Percentiles rank a stretch among this genome's conserved stretches.
Evolutionary conservation across 441 rosid species (phyloP).

Genomic region (Adansonia grandidieri): DNA sequence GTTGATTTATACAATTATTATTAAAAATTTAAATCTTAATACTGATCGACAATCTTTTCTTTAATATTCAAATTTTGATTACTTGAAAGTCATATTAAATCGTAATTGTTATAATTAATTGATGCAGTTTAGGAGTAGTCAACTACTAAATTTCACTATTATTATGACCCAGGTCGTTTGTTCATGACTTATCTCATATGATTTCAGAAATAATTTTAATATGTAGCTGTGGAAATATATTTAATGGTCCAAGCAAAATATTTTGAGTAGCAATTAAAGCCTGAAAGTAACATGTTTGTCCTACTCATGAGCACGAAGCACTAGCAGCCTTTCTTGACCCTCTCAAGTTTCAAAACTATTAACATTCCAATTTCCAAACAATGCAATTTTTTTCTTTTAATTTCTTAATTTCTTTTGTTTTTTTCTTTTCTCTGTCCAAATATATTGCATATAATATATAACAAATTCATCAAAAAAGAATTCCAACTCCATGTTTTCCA

Average conservation of each 20-base stretch:
- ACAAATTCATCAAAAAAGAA: background rate
- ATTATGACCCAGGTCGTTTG: background rate
- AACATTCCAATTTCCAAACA: background rate
- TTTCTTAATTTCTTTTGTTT: too few relatives aligned
- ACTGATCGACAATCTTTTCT: too few relatives aligned
- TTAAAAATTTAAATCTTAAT: too few relatives aligned
- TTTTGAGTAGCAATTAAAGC: background rate
- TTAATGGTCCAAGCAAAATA: background rate
- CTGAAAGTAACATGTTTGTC: background rate
- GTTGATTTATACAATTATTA: too few relatives aligned
- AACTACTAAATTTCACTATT: background rate
- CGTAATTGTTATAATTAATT: background rate
- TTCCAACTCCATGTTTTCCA: background rate
- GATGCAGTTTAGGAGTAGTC: background rate
- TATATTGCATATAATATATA: background rate
- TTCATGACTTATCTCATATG: background rate
- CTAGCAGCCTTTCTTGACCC: conserved; percentile 42
- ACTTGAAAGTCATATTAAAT: background rate
- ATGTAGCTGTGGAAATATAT: background rate
- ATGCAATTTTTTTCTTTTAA: background rate
- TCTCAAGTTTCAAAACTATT: background rate
- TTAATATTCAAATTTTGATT: too few relatives aligned
- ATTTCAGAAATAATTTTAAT: background rate
- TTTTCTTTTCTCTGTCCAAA: background rate
- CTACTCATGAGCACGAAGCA: background rate